Evolutionary conservation across 1,284 basidiomycete species (phyloP).

Genomic region (Puccinia horiana): DNA sequence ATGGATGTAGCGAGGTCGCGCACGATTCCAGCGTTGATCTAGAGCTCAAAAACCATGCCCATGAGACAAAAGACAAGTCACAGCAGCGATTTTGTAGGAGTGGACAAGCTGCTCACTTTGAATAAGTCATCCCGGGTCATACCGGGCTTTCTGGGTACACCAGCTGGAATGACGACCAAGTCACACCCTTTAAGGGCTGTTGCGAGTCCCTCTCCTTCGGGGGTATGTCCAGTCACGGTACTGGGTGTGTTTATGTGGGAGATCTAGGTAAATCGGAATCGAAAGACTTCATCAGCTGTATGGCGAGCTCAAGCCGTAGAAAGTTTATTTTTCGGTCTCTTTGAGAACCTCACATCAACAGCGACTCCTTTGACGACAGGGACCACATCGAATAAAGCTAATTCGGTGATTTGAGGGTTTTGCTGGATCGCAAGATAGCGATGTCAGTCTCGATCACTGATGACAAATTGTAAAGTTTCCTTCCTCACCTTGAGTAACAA

Average conservation of each 20-base stretch:
- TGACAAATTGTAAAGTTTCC: background rate
- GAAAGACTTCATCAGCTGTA: slow-evolving; percentile 67
- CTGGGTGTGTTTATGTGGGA: slow-evolving; percentile 84
- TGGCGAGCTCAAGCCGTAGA: slow-evolving; percentile 7
- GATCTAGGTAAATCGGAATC: slow-evolving; percentile 46
- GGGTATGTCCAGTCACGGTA: slow-evolving; percentile 75
- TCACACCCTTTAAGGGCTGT: slow-evolving; percentile 79
- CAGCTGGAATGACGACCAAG: slow-evolving; percentile 95
- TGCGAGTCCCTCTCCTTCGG: slow-evolving; percentile 75
- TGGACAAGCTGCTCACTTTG: slow-evolving; percentile 66
- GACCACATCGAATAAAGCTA: slow-evolving; percentile 50
- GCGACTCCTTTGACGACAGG: slow-evolving; percentile 51
- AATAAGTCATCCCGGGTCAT: slow-evolving; percentile 99
- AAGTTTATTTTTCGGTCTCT: background rate
- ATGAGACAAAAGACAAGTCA: background rate
- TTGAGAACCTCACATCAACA: slow-evolving; percentile 42
- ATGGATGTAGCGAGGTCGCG: slow-evolving; percentile 89
- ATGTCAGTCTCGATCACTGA: background rate
- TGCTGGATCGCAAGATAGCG: slow-evolving; percentile 39
- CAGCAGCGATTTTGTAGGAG: background rate
- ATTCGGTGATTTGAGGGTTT: slow-evolving; percentile 50
- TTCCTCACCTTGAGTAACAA: slow-evolving; percentile 45
- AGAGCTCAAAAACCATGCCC: background rate
- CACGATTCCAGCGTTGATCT: slow-evolving; percentile 94
- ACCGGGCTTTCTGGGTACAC: slow-evolving; percentile 63